phyloP scores from a whole-genome alignment of 2,329 filamentous ascomycete genomes.

The Pyricularia grisea region DNA sequence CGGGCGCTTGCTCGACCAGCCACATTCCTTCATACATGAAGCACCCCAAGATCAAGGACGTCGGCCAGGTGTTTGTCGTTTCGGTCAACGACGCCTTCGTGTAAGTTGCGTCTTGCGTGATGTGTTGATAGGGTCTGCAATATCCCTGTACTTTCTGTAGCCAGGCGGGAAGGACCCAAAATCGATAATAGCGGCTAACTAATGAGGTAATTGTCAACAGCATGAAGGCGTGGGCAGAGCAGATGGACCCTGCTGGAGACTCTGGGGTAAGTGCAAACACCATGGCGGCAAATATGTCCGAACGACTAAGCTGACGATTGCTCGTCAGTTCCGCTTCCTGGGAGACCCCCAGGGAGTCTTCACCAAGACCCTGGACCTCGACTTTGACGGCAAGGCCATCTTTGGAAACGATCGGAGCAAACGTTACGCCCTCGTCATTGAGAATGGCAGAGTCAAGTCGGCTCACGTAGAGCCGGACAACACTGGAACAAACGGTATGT shows the following conservation, averaged over 20 bases:
- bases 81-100: conserved; percentile 93
- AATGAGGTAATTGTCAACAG: conserved; percentile 28
- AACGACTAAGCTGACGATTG: neutral
- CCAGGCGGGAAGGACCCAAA: neutral
- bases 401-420: conserved; percentile 80
- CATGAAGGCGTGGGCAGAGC: conserved; percentile 81
- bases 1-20: conserved; percentile 43
- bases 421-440: conserved; percentile 75
- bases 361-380: conserved; percentile 73
- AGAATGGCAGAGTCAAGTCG: conserved; percentile 77
- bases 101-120: conserved; percentile 38
- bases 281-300: neutral
- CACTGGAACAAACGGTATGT: conserved; percentile 54
- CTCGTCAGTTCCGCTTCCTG: conserved; percentile 70
- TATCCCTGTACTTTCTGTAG: neutral
- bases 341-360: conserved; percentile 73
- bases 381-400: conserved; percentile 69
- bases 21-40: conserved; percentile 85
- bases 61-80: conserved; percentile 80
- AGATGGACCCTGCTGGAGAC: conserved; percentile 64
- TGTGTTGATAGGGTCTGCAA: neutral
- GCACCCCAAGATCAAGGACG: conserved; percentile 66
- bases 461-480: conserved; percentile 82
- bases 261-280: conserved; percentile 56
- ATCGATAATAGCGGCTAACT: neutral